Evolutionary conservation across 2,329 filamentous ascomycete genomes (phyloP).

Genomic region (Talaromyces sp.): DNA sequence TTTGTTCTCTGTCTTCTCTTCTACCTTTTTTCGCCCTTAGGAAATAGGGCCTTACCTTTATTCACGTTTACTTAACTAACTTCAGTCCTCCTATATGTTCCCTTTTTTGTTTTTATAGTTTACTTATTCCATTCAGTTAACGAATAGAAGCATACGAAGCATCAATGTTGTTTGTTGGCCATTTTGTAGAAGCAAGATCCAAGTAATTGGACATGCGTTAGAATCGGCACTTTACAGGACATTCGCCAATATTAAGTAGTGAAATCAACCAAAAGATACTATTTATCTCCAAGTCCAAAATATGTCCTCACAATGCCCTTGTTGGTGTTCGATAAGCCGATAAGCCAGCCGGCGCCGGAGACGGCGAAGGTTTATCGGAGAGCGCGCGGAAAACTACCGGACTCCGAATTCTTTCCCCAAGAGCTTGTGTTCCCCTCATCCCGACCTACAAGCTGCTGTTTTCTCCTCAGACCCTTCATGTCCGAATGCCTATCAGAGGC

Average conservation of each 20-base stretch:
- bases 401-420: constrained; percentile 16
- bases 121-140: neutral
- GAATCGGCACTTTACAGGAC: too few relatives aligned
- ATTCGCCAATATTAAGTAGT: too few relatives aligned
- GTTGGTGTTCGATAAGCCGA: neutral
- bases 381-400: neutral
- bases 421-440: constrained; percentile 14
- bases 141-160: neutral
- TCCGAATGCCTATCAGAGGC: constrained; percentile 3
- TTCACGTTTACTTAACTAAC: neutral
- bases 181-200: neutral
- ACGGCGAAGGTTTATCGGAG: neutral
- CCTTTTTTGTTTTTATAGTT: neutral
- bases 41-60: neutral
- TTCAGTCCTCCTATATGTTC: neutral
- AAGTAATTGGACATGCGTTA: neutral
- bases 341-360: neutral
- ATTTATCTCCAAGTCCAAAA: too few relatives aligned
- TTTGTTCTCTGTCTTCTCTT: neutral
- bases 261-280: too few relatives aligned
- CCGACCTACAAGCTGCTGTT: neutral
- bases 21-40: neutral
- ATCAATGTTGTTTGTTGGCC: neutral
- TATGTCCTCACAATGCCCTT: too few relatives aligned
- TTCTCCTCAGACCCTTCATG: neutral